A percentile compares a stretch with the other conserved stretches of the same genome.
Conservation (phyloP, 2,329 filamentous ascomycete genomes). For the Penicillium sp. region DNA sequence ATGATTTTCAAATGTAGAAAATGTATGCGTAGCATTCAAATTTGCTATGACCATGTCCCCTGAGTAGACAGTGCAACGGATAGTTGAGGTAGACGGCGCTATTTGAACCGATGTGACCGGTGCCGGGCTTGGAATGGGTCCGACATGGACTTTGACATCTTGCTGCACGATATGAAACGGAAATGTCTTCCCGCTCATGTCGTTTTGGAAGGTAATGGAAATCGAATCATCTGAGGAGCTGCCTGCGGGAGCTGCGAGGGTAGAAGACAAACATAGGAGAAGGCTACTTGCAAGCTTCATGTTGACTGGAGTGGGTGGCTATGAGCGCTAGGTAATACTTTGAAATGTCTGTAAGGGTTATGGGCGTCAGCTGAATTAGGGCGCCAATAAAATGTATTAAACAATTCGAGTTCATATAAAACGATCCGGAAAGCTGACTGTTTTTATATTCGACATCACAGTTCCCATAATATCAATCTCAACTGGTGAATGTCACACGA, state of each 20-base stretch:
- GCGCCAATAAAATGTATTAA: too few species aligned
- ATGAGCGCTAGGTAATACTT: too few species aligned
- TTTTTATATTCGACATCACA: neutral
- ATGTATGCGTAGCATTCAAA: neutral
- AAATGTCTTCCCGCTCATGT: neutral
- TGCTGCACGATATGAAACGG: neutral
- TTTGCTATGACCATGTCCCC: neutral
- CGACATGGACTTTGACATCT: neutral
- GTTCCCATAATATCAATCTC: neutral
- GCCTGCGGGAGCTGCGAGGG: too few species aligned
- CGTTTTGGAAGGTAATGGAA: neutral
- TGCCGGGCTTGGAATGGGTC: neutral
- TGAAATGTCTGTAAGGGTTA: too few species aligned
- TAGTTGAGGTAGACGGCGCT: neutral
- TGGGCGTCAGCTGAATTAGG: too few species aligned
- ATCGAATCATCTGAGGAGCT: neutral
- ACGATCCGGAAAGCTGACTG: slow-evolving; percentile 2
- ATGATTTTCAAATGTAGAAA: neutral
- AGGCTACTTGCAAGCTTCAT: neutral
- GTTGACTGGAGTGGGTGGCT: too few species aligned
- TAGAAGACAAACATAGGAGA: neutral
- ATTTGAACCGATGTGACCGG: neutral
- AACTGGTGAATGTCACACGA: neutral
- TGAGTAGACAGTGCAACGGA: neutral
- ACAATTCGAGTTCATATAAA: too few species aligned